Evolutionary conservation across 805 yeast genomes (phyloP).

Genomic region (Candida verbasci): DNA sequence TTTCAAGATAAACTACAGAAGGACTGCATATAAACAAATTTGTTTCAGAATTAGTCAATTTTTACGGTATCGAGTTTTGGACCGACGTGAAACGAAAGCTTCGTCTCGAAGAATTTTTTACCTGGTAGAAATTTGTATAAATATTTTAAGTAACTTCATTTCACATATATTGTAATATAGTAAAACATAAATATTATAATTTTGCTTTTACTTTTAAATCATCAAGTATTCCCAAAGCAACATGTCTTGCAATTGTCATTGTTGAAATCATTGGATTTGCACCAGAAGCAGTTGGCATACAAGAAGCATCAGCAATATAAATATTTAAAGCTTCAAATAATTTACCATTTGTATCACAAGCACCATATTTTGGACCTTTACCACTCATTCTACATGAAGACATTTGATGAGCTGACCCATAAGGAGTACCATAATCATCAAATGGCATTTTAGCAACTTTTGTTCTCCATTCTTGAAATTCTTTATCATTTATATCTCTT

Average conservation of each 20-base stretch:
- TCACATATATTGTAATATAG: conserved; percentile 1
- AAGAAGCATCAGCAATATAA: conserved; percentile 47
- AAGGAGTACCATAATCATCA: conserved; percentile 22
- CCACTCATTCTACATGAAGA: conserved; percentile 49
- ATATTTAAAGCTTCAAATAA: conserved; percentile 46
- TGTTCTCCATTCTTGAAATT: conserved; percentile 37
- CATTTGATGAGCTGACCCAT: conserved; percentile 55
- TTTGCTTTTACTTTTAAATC: conserved; percentile 24
- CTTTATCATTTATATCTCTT: conserved; percentile 38
- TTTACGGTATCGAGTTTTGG: too few species aligned
- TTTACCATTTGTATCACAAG: conserved; percentile 41
- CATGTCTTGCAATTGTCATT: conserved; percentile 43
- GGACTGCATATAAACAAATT: too few species aligned
- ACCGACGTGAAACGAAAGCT: too few species aligned
- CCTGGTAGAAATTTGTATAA: too few species aligned
- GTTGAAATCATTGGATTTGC: conserved; percentile 51
- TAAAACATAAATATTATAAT: too few species aligned
- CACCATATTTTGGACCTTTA: conserved; percentile 39
- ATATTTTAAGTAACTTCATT: too few species aligned
- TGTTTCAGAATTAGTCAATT: too few species aligned
- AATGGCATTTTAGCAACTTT: conserved; percentile 23
- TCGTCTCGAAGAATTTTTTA: too few species aligned
- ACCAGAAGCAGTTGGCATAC: conserved; percentile 50
- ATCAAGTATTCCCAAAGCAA: conserved; percentile 34
- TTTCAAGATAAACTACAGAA: too few species aligned